Conservation (phyloP, 2,329 filamentous ascomycete species). For the Beauveria scarabaeidicola region DNA sequence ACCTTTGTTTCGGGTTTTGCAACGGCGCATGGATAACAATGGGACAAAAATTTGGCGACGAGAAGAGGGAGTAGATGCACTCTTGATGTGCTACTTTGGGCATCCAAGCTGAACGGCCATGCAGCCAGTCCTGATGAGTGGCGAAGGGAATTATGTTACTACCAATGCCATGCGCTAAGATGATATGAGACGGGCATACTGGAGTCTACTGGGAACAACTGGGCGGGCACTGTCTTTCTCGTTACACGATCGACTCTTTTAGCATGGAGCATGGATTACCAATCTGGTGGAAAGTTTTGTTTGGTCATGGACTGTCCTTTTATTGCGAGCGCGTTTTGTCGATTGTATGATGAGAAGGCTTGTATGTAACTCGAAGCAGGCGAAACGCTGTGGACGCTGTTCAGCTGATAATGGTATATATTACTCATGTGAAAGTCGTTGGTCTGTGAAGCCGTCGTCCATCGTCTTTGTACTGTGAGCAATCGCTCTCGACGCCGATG, state of each 20-base stretch:
- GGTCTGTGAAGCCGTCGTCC: background rate
- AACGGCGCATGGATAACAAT: slow-evolving; percentile 1
- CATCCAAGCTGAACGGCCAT: background rate
- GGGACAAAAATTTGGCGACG: background rate
- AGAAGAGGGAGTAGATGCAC: background rate
- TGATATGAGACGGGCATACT: background rate
- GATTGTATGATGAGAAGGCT: background rate
- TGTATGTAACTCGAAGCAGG: slow-evolving; percentile 1
- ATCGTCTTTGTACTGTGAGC: no score
- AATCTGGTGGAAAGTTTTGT: background rate
- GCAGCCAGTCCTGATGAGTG: background rate
- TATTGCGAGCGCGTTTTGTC: background rate
- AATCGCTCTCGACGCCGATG: background rate
- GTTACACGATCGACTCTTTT: background rate
- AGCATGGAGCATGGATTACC: background rate
- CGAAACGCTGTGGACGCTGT: background rate
- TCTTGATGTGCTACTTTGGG: background rate
- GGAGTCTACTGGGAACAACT: background rate
- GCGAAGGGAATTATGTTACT: background rate
- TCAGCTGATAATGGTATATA: background rate
- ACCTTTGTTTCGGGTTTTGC: background rate
- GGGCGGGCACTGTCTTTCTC: background rate
- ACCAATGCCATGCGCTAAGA: background rate
- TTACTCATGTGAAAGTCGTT: background rate
- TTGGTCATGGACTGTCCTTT: background rate